Conservation (phyloP, 768 basidiomycete genomes). For the Russula dissimulans region DNA sequence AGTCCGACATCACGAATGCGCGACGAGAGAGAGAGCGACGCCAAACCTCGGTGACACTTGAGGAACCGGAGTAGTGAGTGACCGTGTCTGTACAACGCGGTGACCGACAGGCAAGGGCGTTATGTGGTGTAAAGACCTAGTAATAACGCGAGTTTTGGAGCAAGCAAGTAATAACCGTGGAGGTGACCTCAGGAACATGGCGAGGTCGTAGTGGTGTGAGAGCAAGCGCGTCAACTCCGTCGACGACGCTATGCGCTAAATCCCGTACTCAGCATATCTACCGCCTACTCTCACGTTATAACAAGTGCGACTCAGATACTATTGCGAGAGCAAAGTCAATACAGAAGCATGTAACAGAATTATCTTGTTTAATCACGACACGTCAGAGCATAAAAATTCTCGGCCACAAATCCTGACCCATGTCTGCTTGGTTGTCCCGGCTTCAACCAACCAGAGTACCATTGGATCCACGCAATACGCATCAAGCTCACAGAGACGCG, state of each 20-base stretch:
- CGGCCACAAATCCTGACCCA: background rate
- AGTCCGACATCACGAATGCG: background rate
- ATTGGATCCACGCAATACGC: background rate
- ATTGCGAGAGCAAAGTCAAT: too few relatives aligned
- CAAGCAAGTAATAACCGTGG: background rate
- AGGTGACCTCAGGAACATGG: slow-evolving; percentile 2
- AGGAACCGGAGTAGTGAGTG: slow-evolving; percentile 1
- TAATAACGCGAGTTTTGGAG: background rate
- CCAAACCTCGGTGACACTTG: slow-evolving; percentile 11
- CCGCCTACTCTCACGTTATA: too few relatives aligned
- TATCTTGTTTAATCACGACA: too few relatives aligned
- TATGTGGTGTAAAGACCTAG: background rate
- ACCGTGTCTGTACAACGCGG: background rate
- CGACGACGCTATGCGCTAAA: too few relatives aligned
- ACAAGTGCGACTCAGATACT: too few relatives aligned
- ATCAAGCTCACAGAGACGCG: slow-evolving; percentile 1
- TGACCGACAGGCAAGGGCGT: background rate
- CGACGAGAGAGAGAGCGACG: background rate
- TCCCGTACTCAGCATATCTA: too few relatives aligned
- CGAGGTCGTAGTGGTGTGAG: background rate
- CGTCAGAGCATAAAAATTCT: too few relatives aligned
- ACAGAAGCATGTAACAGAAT: too few relatives aligned
- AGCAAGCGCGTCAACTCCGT: background rate
- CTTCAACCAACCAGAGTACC: background rate
- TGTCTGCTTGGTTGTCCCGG: background rate